Conservation (phyloP, 1,284 basidiomycete genomes). For the Ganoderma multipileum region DNA sequence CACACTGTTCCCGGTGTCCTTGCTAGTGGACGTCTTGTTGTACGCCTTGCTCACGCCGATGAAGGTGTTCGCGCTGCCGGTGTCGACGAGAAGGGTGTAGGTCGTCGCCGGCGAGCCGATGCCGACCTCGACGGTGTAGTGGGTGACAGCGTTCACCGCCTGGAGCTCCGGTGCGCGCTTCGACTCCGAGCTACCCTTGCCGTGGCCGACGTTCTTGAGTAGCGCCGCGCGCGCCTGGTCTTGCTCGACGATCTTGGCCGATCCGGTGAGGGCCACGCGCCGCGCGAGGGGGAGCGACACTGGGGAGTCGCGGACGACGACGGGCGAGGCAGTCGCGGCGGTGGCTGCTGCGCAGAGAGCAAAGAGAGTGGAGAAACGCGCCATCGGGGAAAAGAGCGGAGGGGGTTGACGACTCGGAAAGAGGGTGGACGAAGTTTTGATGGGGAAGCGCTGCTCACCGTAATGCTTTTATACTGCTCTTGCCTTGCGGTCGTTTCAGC, state of each 20-base stretch:
- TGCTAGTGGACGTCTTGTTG: constrained; percentile 53
- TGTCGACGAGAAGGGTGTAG: constrained; percentile 29
- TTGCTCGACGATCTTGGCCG: constrained; percentile 28
- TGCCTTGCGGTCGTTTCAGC: background rate
- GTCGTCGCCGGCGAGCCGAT: constrained; percentile 32
- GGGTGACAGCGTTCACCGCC: constrained; percentile 28
- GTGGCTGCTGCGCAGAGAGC: background rate
- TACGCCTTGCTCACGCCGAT: constrained; percentile 49
- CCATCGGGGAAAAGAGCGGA: background rate
- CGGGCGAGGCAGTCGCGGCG: background rate
- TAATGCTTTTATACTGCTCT: too few relatives aligned
- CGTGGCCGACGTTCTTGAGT: constrained; percentile 32
- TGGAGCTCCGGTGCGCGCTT: background rate
- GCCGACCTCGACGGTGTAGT: constrained; percentile 30
- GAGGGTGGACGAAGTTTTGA: background rate
- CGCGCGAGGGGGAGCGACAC: constrained; percentile 35
- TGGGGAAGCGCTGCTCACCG: background rate
- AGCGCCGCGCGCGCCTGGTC: constrained; percentile 34
- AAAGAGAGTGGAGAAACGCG: background rate
- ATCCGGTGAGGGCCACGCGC: constrained; percentile 31
- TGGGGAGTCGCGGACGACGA: background rate
- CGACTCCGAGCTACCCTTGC: constrained; percentile 22
- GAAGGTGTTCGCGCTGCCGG: constrained; percentile 62
- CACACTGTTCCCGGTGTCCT: constrained; percentile 22
- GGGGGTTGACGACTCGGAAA: too few relatives aligned